Conservation (phyloP, 2,329 filamentous ascomycete species). For the Exophiala xenobiotica region DNA sequence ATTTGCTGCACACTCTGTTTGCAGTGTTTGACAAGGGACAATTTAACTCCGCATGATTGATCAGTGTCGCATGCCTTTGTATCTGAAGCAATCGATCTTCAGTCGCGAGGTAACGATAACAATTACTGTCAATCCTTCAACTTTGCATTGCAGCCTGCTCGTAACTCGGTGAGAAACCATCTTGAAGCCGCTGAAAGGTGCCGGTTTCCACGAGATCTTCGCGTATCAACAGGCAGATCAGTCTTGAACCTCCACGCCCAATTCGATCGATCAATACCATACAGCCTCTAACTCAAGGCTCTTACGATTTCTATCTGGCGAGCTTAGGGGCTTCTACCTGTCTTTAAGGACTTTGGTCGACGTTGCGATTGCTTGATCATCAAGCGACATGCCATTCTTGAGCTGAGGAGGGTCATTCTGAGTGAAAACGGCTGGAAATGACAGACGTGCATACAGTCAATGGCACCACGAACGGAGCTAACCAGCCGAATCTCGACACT, state of each 20-base stretch:
- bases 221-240: no score
- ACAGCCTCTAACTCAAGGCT: no score
- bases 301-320: no score
- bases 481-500: constrained; percentile 32
- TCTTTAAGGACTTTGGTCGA: background rate
- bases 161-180: no score
- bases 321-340: no score
- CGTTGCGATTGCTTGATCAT: background rate
- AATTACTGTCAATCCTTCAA: no score
- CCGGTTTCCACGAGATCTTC: no score
- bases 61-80: background rate
- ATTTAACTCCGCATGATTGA: background rate
- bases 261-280: no score
- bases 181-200: no score
- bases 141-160: no score
- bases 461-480: constrained; percentile 10
- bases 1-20: background rate
- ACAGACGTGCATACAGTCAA: constrained; percentile 7
- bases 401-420: background rate
- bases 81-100: background rate
- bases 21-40: background rate
- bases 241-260: no score
- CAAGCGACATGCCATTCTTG: constrained; percentile 12
- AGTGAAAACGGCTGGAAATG: constrained; percentile 13
- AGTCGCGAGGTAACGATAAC: no score